phyloP scores from a whole-genome alignment of 352 stramenopile genomes.

The Phytophthora chlamydospora region DNA sequence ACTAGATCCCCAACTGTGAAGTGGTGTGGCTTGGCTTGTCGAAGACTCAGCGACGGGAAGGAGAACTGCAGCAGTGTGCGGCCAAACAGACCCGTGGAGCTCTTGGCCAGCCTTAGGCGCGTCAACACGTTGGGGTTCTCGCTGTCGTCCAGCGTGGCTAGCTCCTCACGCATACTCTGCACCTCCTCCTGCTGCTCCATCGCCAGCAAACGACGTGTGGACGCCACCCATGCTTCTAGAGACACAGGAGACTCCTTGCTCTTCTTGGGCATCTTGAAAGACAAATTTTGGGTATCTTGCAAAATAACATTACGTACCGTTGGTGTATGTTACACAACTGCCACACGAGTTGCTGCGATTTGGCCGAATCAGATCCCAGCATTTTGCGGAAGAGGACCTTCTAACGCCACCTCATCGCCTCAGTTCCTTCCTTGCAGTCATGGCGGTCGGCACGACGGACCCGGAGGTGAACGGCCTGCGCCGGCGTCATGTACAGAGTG shows the following conservation, averaged over 20 bases:
- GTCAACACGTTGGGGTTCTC: constrained; percentile 77
- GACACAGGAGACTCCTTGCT: constrained; percentile 21
- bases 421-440: constrained; percentile 1
- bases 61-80: constrained; percentile 63
- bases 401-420: constrained; percentile 11
- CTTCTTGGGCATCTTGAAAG: constrained; percentile 26
- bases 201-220: constrained; percentile 52
- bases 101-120: constrained; percentile 45
- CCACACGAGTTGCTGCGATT: not conserved
- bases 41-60: constrained; percentile 47
- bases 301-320: constrained; percentile 2
- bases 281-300: not conserved
- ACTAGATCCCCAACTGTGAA: constrained; percentile 89
- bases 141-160: constrained; percentile 53
- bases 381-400: constrained; percentile 10
- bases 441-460: constrained; percentile 27
- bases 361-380: constrained; percentile 14
- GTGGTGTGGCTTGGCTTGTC: constrained; percentile 70
- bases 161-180: constrained; percentile 52
- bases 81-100: constrained; percentile 72
- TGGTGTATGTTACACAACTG: not conserved
- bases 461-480: constrained; percentile 33
- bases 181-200: constrained; percentile 77
- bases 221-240: constrained; percentile 65
- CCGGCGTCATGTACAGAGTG: constrained; percentile 40